Evolutionary conservation across 805 yeast species (phyloP), one percentile per base, ranked within the genome.

Genomic region (Kazachstania taianensis): DNA sequence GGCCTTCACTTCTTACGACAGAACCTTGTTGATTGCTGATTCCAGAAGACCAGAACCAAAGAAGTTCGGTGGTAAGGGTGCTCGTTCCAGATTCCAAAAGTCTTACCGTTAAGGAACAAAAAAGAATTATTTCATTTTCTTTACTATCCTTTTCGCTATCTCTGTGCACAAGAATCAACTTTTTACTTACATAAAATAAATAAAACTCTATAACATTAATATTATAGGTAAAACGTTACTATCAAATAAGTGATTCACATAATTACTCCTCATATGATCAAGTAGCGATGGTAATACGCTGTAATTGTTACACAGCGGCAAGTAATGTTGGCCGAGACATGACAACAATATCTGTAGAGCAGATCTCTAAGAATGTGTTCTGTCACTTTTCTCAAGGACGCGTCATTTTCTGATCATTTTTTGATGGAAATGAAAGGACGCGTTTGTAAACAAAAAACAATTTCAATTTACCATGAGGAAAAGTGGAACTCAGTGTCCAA

Each of bases 21-120:
- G 95, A 80, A 85, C 97, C 69, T 81, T 92, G 69, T 81, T 92
- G 75, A 92, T 92, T 70, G 97, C 98, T 62, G 98, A 92, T 72
- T 76, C 96, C 62, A 86, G 98, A 83, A 89, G 94, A 81, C 81
- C 87, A 81, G 98, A 92, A 79, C 98, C 98, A 81, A 92, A 92
- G 96, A 92, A 92, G 80, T 92, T 92, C 78, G 98, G 98, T 79
- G 98, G 98, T 80, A 94, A 94, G 73, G 98, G 98, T 84, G 98
- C 98, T 75, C 92, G 98, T 78, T 92, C 98, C 67, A 89, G 97
- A 78, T 89, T 84, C 96, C 98, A 92, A 81, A 92, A 92, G 73
- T 92, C 98, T 70, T 92, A 92, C 92, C 98, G 98, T 87, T 92
- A 89, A 74, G 51, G 38, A 36, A 32, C 15, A 18, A 27, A 89